phyloP scores from a whole-genome alignment of 2,329 filamentous ascomycete genomes.

The Huntiella decipiens region DNA sequence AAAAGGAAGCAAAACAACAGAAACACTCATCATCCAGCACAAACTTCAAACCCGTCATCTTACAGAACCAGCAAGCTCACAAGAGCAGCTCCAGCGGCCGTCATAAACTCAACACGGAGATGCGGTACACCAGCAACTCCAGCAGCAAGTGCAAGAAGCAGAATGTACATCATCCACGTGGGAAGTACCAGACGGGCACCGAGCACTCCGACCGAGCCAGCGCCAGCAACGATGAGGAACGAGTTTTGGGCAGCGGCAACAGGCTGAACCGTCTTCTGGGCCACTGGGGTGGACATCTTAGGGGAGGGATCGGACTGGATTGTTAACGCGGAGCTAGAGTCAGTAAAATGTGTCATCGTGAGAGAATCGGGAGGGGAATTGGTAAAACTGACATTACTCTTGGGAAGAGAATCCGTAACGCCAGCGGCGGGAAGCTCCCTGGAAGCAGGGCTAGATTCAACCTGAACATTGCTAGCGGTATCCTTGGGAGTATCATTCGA shows the following conservation, averaged over 20 bases:
- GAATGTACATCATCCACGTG: neutral
- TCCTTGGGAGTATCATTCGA: too few species aligned
- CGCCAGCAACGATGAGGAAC: neutral
- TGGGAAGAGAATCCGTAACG: too few species aligned
- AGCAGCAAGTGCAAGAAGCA: constrained; percentile 1
- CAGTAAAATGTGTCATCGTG: too few species aligned
- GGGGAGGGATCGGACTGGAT: neutral
- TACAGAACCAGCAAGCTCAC: constrained; percentile 5
- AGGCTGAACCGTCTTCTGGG: constrained; percentile 7
- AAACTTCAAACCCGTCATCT: neutral
- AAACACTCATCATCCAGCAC: too few species aligned
- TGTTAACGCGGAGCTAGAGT: neutral
- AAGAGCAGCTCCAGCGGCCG: neutral
- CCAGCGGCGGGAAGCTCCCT: too few species aligned
- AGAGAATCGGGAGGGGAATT: too few species aligned
- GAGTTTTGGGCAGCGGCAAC: neutral
- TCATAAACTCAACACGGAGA: constrained; percentile 1
- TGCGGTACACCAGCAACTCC: neutral
- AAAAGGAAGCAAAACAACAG: constrained; percentile 2
- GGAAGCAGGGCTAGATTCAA: too few species aligned
- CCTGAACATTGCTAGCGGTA: too few species aligned
- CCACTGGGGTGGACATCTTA: neutral
- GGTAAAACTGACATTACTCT: too few species aligned
- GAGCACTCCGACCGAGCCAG: neutral
- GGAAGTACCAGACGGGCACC: constrained; percentile 2